phyloP scores from a whole-genome alignment of 2,329 filamentous ascomycete genomes.

The Tolypocladium guangdongense region DNA sequence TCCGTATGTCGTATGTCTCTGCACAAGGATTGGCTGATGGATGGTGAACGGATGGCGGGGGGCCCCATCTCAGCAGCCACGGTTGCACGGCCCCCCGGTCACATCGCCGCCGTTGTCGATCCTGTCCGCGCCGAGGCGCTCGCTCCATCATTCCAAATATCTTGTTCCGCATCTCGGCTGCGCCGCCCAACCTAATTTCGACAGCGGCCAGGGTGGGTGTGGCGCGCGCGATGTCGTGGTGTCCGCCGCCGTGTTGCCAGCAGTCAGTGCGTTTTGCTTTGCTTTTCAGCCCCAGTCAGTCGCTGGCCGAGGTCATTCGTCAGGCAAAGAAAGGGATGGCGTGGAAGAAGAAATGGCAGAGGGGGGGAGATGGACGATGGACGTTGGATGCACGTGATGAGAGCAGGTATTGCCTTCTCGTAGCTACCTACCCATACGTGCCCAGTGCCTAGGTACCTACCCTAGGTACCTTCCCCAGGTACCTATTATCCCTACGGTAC shows the following conservation, averaged over 20 bases:
- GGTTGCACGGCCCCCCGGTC: neutral
- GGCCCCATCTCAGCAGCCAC: neutral
- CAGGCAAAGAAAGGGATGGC: neutral
- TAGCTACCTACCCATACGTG: too few species aligned
- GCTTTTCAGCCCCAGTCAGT: too few species aligned
- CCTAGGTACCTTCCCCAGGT: too few species aligned
- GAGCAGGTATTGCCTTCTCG: too few species aligned
- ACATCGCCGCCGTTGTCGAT: neutral
- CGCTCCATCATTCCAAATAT: neutral
- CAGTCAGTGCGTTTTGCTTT: too few species aligned
- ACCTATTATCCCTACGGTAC: too few species aligned
- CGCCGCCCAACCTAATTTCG: neutral
- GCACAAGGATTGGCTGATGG: neutral
- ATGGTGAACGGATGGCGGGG: neutral
- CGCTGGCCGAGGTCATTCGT: neutral
- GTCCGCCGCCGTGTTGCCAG: neutral
- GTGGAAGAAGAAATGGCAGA: neutral
- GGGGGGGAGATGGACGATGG: neutral
- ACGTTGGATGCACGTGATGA: too few species aligned
- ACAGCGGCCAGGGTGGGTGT: neutral
- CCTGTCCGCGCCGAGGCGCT: neutral
- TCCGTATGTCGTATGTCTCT: too few species aligned
- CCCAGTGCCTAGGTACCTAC: too few species aligned
- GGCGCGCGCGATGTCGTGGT: too few species aligned
- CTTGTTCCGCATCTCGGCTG: neutral